Evolutionary conservation across 2,329 filamentous ascomycete genomes (phyloP).

Genomic region (Acrocalymma vagum): DNA sequence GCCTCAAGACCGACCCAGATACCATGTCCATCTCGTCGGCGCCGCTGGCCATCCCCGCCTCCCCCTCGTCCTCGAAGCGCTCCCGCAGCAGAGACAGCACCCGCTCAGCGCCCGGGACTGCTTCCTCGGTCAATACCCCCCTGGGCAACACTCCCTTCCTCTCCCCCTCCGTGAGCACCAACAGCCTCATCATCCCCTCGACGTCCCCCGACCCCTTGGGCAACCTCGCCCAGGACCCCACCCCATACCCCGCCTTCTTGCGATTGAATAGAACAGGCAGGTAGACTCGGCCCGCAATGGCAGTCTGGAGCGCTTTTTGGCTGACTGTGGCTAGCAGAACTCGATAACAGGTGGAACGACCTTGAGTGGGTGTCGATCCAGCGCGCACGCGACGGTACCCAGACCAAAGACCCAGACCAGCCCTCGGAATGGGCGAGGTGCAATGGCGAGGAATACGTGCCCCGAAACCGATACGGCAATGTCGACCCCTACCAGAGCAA

Average conservation of each 20-base stretch:
- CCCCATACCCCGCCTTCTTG: slow-evolving; percentile 62
- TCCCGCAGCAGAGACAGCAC: slow-evolving; percentile 50
- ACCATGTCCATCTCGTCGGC: slow-evolving; percentile 30
- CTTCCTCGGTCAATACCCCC: slow-evolving; percentile 34
- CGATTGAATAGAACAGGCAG: slow-evolving; percentile 58
- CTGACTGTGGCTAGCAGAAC: slow-evolving; percentile 53
- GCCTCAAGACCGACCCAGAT: slow-evolving; percentile 29
- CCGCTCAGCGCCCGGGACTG: slow-evolving; percentile 36
- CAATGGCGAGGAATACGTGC: slow-evolving; percentile 62
- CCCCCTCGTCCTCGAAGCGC: slow-evolving; percentile 49
- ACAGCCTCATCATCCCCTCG: slow-evolving; percentile 39
- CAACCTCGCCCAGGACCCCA: slow-evolving; percentile 27
- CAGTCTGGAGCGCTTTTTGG: too few species aligned
- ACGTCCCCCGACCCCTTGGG: slow-evolving; percentile 10
- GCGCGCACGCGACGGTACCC: slow-evolving; percentile 58
- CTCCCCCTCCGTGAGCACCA: slow-evolving; percentile 39
- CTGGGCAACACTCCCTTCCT: slow-evolving; percentile 30
- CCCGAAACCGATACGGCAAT: slow-evolving; percentile 86
- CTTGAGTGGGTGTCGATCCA: slow-evolving; percentile 68
- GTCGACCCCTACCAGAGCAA: slow-evolving; percentile 91
- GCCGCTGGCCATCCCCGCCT: slow-evolving; percentile 38
- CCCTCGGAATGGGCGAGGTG: slow-evolving; percentile 68
- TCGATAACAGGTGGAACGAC: slow-evolving; percentile 67
- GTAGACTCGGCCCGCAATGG: slow-evolving; percentile 43
- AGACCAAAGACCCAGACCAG: slow-evolving; percentile 49